Evolutionary conservation across 331 rosid species (phyloP).

Genomic region (Prunus yedoensis): DNA sequence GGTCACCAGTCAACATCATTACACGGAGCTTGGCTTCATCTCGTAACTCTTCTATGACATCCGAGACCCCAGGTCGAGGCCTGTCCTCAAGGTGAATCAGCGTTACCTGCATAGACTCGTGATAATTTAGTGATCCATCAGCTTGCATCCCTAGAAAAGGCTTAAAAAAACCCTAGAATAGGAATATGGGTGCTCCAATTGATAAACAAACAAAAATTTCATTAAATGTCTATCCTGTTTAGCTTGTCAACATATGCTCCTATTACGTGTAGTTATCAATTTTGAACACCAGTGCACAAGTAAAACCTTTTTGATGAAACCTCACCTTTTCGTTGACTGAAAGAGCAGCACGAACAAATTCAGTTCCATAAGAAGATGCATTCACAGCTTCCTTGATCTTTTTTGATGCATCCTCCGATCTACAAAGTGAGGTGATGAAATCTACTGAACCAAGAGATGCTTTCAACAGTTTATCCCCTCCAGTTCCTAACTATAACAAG

Average conservation of each 20-base stretch:
- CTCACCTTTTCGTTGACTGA: constrained; percentile 76
- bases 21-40: constrained; percentile 67
- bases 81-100: constrained; percentile 94
- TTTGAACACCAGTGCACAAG: not conserved
- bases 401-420: constrained; percentile 59
- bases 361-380: constrained; percentile 81
- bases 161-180: not conserved
- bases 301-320: not conserved
- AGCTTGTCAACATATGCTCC: not conserved
- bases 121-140: constrained; percentile 11
- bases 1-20: constrained; percentile 98
- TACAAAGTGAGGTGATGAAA: constrained; percentile 82
- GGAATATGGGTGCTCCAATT: not conserved
- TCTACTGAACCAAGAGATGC: constrained; percentile 97
- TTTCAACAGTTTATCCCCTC: constrained; percentile 52
- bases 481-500: constrained; percentile 64
- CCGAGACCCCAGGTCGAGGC: constrained; percentile 79
- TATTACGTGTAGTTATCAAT: not conserved
- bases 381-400: constrained; percentile 82
- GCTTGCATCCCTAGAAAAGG: not conserved
- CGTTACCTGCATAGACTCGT: constrained; percentile 58
- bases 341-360: constrained; percentile 96
- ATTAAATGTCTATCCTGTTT: not conserved
- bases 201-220: not conserved
- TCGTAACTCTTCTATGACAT: constrained; percentile 70